Conservation (phyloP, 2,329 filamentous ascomycete genomes). For the Coniochaeta hoffmannii region DNA sequence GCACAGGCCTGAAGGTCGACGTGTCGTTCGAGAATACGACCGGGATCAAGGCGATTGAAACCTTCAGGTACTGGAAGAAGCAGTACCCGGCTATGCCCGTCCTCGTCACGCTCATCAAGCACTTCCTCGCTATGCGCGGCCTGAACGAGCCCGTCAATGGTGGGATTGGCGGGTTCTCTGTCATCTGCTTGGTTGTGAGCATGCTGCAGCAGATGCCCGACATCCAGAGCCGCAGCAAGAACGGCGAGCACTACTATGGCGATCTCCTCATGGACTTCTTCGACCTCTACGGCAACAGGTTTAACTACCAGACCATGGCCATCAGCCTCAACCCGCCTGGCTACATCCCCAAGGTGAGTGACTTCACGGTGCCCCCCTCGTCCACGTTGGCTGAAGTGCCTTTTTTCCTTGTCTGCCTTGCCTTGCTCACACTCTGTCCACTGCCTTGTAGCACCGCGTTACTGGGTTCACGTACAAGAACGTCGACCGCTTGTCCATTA, state of each 20-base stretch:
- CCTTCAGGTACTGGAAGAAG: constrained; percentile 72
- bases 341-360: constrained; percentile 67
- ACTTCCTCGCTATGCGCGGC: constrained; percentile 81
- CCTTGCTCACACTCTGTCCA: not conserved
- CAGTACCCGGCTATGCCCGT: constrained; percentile 80
- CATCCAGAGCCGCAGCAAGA: constrained; percentile 52
- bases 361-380: not conserved
- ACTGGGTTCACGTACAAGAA: constrained; percentile 48
- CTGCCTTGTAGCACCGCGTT: constrained; percentile 31
- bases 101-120: constrained; percentile 83
- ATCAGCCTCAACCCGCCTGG: constrained; percentile 70
- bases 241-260: constrained; percentile 62
- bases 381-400: too few species aligned
- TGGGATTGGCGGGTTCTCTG: constrained; percentile 87
- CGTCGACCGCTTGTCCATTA: constrained; percentile 68
- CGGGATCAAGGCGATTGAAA: constrained; percentile 71
- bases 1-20: constrained; percentile 78
- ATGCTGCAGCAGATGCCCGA: constrained; percentile 75
- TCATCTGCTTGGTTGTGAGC: constrained; percentile 89
- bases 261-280: constrained; percentile 82
- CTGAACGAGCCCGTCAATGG: constrained; percentile 89
- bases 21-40: constrained; percentile 90
- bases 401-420: not conserved
- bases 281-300: constrained; percentile 77
- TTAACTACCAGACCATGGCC: constrained; percentile 62